Base-by-base conservation (phyloP, 768 basidiomycete species). In the Tulasnella sp. region DNA sequence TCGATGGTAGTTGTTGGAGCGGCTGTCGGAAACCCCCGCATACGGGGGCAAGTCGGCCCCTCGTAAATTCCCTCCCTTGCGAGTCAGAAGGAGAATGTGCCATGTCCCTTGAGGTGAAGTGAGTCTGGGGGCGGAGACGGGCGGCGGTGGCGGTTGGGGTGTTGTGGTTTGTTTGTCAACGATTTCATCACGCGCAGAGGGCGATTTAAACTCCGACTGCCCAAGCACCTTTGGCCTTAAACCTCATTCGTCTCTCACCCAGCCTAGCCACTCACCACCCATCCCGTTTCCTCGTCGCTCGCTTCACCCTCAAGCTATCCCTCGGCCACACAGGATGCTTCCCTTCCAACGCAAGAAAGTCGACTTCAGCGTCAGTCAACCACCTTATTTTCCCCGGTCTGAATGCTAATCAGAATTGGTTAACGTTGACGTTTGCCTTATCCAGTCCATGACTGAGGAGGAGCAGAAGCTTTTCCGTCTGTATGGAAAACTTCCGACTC, bases 381-480 rank as follows among this genome's bases (percentile, higher is more conserved):
- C n/a, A 15, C 54, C 40, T 49, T 54, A 43, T 58, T 64, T 56
- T 50, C 62, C 62, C 66, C 63, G 36, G n/a, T 8, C 34, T 12
- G 37, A 32, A 54, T 14, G 37, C 29, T 34, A 36, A 46, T 35
- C 55, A 21, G 35, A 46, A 36, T 55, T 36, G 21, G 12, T 40
- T 14, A 41, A n/a, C 19, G n/a, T 56, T 15, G 21, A 21, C 45
- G 19, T 19, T 36, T 40, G 19, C 29, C 25, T 27, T 29, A 63
- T 17, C 37, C 49, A 58, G 45, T 3, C 9, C 68, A 69, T 96
- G 73, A 79, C 77, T 59, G 82, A 83, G 65, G 84, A 96, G 73
- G 94, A 98, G 75, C 82, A 90, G 72, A 84, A 90, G 74, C 81
- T 97, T 62, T 92, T 97, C 72, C 78, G 83, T 63, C 81, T 88